Evolutionary conservation across 2,329 filamentous ascomycete species (phyloP).

Genomic region (Talaromyces sp.): DNA sequence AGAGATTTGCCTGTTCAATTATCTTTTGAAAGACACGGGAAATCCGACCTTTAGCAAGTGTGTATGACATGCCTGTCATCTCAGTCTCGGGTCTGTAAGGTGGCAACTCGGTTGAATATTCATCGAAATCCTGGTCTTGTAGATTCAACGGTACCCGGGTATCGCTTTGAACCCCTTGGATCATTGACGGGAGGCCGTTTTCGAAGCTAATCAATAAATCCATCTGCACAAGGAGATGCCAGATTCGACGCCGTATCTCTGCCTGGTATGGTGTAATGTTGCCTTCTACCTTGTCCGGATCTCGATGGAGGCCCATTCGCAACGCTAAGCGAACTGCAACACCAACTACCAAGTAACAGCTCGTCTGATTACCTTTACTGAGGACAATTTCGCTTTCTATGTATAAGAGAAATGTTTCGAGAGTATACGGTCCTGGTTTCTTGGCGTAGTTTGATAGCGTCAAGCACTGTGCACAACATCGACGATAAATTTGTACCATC

Average conservation of each 20-base stretch:
- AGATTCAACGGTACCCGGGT: constrained; percentile 7
- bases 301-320: constrained; percentile 11
- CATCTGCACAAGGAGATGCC: constrained; percentile 11
- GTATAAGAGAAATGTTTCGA: constrained; percentile 10
- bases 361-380: constrained; percentile 7
- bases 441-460: constrained; percentile 8
- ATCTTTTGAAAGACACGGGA: constrained; percentile 6
- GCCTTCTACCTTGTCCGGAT: constrained; percentile 5
- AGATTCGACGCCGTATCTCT: constrained; percentile 10
- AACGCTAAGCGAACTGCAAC: constrained; percentile 10
- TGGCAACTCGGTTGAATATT: not conserved
- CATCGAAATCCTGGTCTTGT: constrained; percentile 8
- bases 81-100: not conserved
- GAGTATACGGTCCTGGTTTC: constrained; percentile 1
- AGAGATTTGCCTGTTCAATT: constrained; percentile 11
- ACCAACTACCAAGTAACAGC: constrained; percentile 10
- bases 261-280: constrained; percentile 6
- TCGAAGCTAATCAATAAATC: constrained; percentile 10
- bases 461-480: constrained; percentile 9
- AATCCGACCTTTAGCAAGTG: constrained; percentile 7
- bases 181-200: constrained; percentile 6
- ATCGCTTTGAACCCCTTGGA: constrained; percentile 12
- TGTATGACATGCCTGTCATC: constrained; percentile 10
- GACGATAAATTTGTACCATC: constrained; percentile 3
- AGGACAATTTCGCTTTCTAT: constrained; percentile 11